phyloP scores from a whole-genome alignment of 2,329 filamentous ascomycete genomes.

The Microascus cirrosus region DNA sequence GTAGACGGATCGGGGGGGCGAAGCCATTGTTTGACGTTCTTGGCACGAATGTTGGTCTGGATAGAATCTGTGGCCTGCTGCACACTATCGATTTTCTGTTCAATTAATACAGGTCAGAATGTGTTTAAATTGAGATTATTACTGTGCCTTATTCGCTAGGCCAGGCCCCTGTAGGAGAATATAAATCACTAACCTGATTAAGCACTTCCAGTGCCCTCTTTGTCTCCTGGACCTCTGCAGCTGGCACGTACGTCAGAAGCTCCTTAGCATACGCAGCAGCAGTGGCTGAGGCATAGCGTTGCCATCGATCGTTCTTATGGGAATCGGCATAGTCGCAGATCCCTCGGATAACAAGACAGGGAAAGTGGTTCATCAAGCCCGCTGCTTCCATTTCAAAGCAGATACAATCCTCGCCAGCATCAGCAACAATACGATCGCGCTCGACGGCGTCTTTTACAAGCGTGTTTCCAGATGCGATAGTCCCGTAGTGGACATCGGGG shows the following conservation, averaged over 20 bases:
- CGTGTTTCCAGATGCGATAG: slow-evolving; percentile 12
- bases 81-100: not conserved
- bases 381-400: too few species aligned
- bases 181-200: not conserved
- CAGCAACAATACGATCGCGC: too few species aligned
- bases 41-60: not conserved
- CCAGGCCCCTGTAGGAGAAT: not conserved
- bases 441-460: too few species aligned
- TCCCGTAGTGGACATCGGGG: slow-evolving; percentile 10
- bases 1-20: slow-evolving; percentile 6
- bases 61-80: too few species aligned
- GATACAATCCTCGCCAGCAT: too few species aligned
- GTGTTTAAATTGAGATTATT: not conserved
- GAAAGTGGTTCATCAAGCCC: too few species aligned
- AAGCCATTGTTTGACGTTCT: slow-evolving; percentile 8
- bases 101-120: not conserved
- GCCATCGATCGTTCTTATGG: too few species aligned
- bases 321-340: too few species aligned
- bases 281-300: slow-evolving; percentile 16
- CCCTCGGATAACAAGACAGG: too few species aligned
- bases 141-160: too few species aligned
- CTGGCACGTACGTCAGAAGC: slow-evolving; percentile 9
- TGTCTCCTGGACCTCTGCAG: slow-evolving; percentile 8
- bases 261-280: slow-evolving; percentile 18
- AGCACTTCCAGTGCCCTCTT: not conserved